Evolutionary conservation across 306 rosid genomes (phyloP).

Genomic region (Bauhinia variegata): DNA sequence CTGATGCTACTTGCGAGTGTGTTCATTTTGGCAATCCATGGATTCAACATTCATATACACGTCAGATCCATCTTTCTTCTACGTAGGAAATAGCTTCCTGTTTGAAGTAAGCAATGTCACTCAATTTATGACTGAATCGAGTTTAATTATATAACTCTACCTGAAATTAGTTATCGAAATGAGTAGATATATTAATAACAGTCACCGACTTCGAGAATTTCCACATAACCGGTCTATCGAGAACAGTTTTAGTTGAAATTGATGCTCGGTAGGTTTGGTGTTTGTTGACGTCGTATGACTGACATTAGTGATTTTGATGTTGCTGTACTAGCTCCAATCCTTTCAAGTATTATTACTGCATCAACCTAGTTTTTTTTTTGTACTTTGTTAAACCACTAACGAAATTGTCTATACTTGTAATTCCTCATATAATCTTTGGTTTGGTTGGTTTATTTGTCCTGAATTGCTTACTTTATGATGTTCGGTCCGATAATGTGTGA

Average conservation of each 20-base stretch:
- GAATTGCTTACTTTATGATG: neutral
- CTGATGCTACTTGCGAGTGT: neutral
- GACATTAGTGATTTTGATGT: neutral
- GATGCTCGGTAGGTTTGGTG: neutral
- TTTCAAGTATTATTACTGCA: no score
- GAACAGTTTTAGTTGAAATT: neutral
- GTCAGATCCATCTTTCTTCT: conserved; percentile 39
- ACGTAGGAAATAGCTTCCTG: neutral
- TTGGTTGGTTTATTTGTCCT: neutral
- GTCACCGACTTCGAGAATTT: neutral
- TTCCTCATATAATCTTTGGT: neutral
- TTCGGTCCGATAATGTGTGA: no score
- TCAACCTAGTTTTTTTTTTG: no score
- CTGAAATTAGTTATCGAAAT: conserved; percentile 4
- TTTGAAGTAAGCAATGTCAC: conserved; percentile 2
- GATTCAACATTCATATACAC: neutral
- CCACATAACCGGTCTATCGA: no score
- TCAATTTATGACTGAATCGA: conserved; percentile 9
- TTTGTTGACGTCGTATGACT: no score
- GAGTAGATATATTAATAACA: neutral
- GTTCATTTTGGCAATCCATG: neutral
- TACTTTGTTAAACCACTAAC: no score
- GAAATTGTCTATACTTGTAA: neutral
- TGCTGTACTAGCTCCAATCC: neutral
- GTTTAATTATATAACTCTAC: conserved; percentile 3